Conservation (phyloP, 805 yeast genomes). For the Candida jianshihensis region DNA sequence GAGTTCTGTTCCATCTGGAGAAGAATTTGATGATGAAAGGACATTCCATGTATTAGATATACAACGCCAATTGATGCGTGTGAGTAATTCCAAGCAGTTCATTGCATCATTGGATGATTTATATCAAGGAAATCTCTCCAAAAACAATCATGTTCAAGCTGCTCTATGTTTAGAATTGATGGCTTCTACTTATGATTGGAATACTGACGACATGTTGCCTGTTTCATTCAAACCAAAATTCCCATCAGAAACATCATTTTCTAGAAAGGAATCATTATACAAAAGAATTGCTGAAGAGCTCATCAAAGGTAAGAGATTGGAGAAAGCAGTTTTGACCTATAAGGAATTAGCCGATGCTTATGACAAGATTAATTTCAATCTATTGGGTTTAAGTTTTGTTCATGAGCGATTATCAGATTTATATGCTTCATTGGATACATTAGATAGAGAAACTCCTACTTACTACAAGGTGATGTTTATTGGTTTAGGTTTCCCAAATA, state of each 20-base stretch:
- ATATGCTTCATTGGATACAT: conserved; percentile 58
- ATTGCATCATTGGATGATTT: conserved; percentile 72
- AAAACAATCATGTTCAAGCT: conserved; percentile 69
- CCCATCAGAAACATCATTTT: conserved; percentile 77
- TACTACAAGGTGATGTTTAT: conserved; percentile 74
- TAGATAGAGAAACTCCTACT: conserved; percentile 69
- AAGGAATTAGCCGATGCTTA: conserved; percentile 74
- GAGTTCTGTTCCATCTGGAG: conserved; percentile 68
- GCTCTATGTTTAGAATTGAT: conserved; percentile 73
- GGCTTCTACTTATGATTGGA: conserved; percentile 75
- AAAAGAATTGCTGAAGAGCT: conserved; percentile 67
- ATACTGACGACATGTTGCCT: conserved; percentile 47
- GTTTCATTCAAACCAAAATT: conserved; percentile 57
- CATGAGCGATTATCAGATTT: conserved; percentile 61
- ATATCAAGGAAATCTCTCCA: conserved; percentile 55
- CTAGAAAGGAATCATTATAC: conserved; percentile 66
- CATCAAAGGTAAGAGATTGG: conserved; percentile 64
- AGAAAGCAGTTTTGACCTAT: conserved; percentile 72
- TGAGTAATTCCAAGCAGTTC: conserved; percentile 72
- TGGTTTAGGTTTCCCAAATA: conserved; percentile 79
- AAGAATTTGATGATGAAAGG: conserved; percentile 82
- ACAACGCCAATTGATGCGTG: conserved; percentile 68
- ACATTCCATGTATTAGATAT: conserved; percentile 73
- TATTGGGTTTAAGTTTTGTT: conserved; percentile 65
- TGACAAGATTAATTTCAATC: conserved; percentile 64